A percentile compares a stretch with the other conserved stretches of the same genome.
These are phyloP conservation scores for Hypoxylon sp. DNA, from an alignment of 2,329 filamentous ascomycete species.

Conservation along the genomic window DNA sequence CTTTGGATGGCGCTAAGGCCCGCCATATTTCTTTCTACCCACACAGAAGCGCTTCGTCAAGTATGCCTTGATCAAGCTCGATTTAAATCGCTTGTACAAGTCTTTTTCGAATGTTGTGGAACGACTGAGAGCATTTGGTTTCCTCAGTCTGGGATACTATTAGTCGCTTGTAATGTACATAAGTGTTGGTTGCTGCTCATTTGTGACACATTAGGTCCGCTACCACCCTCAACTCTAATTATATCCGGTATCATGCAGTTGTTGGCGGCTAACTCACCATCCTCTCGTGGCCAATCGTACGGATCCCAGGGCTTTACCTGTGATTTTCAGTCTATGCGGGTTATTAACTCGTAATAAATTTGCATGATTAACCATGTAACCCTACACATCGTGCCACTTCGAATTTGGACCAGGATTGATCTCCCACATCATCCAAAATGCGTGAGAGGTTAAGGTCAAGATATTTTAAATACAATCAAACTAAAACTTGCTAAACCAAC, in stretches of 20 bases:
- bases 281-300: slow-evolving; percentile 16
- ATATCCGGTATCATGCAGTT: slow-evolving; percentile 24
- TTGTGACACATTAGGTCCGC: neutral
- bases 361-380: slow-evolving; percentile 5
- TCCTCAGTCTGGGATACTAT: neutral
- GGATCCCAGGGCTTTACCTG: slow-evolving; percentile 1
- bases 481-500: neutral
- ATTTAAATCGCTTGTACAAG: slow-evolving; percentile 10
- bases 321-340: slow-evolving; percentile 7
- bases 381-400: neutral
- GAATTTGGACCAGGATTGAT: neutral
- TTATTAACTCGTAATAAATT: slow-evolving; percentile 2
- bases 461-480: neutral
- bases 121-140: slow-evolving; percentile 4
- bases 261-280: slow-evolving; percentile 7
- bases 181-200: slow-evolving; percentile 14
- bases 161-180: slow-evolving; percentile 2
- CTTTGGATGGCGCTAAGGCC: slow-evolving; percentile 19
- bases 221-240: slow-evolving; percentile 17
- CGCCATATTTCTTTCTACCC: slow-evolving; percentile 24
- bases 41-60: slow-evolving; percentile 20
- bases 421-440: too few relatives aligned
- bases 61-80: slow-evolving; percentile 8
- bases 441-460: neutral
- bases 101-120: slow-evolving; percentile 10